A percentile compares a stretch with the other conserved stretches of the same genome.
These are phyloP conservation scores for Agaricus blazei DNA, from an alignment of 768 basidiomycete genomes.

Conservation along the genomic window DNA sequence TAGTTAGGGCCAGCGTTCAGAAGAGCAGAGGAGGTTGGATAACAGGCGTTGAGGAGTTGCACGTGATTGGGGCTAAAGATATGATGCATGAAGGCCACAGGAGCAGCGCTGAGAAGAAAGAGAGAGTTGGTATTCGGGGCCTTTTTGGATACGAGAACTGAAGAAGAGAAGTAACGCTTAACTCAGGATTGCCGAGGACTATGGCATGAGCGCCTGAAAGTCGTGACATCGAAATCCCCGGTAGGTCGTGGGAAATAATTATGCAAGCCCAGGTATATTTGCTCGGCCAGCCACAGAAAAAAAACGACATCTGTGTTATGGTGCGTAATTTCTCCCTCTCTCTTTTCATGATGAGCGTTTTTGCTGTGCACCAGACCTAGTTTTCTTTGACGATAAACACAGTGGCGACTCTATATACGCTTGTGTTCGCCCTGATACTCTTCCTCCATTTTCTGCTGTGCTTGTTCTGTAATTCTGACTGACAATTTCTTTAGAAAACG, in stretches of 20 bases:
- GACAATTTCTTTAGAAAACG: neutral
- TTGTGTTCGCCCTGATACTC: conserved; percentile 42
- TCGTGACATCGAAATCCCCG: conserved; percentile 6
- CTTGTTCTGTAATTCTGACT: neutral
- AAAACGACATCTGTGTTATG: conserved; percentile 1
- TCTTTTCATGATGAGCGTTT: conserved; percentile 33
- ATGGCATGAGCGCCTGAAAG: conserved; percentile 1
- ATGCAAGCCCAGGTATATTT: conserved; percentile 12
- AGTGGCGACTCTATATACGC: conserved; percentile 46
- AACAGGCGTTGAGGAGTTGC: conserved; percentile 79
- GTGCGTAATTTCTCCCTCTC: conserved; percentile 17
- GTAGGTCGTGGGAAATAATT: conserved; percentile 1
- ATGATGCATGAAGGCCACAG: conserved; percentile 47
- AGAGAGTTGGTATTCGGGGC: neutral
- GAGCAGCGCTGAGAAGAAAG: neutral
- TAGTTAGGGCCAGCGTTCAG: conserved; percentile 73
- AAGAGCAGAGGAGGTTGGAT: conserved; percentile 73
- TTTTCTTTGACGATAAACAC: conserved; percentile 40
- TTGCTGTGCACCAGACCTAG: conserved; percentile 62
- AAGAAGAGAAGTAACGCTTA: neutral
- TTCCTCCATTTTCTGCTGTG: conserved; percentile 3
- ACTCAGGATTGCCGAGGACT: neutral
- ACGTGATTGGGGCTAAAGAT: conserved; percentile 82
- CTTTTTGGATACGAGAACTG: neutral
- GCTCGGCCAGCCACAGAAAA: neutral